Base-by-base conservation (phyloP, 768 basidiomycete species). In the Xerocomellus dryophilus region DNA sequence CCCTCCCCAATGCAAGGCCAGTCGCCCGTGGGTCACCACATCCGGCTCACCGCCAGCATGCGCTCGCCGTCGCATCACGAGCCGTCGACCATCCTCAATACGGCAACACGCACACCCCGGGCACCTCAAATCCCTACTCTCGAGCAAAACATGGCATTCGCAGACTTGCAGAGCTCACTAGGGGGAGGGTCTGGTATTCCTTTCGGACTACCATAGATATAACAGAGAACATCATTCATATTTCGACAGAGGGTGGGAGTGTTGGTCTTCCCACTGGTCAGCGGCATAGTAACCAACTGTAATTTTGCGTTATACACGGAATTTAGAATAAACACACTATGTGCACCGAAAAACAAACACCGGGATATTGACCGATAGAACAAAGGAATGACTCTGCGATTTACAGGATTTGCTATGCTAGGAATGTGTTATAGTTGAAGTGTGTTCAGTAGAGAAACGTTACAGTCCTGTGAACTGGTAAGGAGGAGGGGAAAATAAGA, bases 111-210 rank as follows among this genome's bases (percentile, higher is more conserved):
- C 17, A 47, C 74, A 5, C 77, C 77, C 10, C 76, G 76, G 49
- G 69, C 71, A 48, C 70, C 75, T 29, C 82, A 78, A 53, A 79
- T 81, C 27, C 84, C 89, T 4, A 90, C 89, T 11, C 74, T 90
- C 42, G 89, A 90, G 66, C 89, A 92, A 71, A 89, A 86, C 61
- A 87, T 90, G 85, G 89, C 88, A 6, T 92, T 89, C 58, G 88
- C 85, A 43, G 84, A 80, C 17, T 74, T 85, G 38, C 80, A 82
- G 57, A 80, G 78, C 44, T 81, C 82, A 17, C 65, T 69, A 47
- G 61, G 52, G 31, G 58, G 47, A 56, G 56, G n/a, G 38, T 56
- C 74, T 74, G 46, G 67, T 60, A 44, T 63, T 61, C 42, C 50
- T 21, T 60, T 58, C 40, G 55, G 38, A 58, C 54, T 6, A 47